phyloP scores from a whole-genome alignment of 805 yeast genomes.

The Schwanniomyces occidentalis region DNA sequence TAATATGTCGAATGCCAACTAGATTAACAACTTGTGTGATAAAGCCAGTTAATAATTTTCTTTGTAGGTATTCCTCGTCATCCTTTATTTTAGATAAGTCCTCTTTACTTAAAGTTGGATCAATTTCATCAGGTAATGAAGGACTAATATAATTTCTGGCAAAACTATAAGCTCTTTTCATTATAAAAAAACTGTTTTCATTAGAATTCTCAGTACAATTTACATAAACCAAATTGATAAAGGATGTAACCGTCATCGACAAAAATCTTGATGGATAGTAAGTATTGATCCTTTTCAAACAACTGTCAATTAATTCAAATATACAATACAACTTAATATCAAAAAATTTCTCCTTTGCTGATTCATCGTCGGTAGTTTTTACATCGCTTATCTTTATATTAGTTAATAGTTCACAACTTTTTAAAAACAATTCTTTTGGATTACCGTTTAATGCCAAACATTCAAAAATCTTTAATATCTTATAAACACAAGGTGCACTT shows the following conservation, averaged over 20 bases:
- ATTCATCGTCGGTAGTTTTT: constrained; percentile 9
- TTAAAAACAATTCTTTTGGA: constrained; percentile 76
- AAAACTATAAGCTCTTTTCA: constrained; percentile 65
- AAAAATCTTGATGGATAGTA: constrained; percentile 79
- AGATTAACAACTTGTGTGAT: constrained; percentile 53
- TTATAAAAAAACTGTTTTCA: constrained; percentile 38
- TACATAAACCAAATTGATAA: constrained; percentile 50
- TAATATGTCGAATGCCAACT: constrained; percentile 15
- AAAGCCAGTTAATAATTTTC: constrained; percentile 63
- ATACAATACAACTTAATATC: constrained; percentile 64
- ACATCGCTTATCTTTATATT: constrained; percentile 27
- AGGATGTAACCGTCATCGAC: constrained; percentile 62
- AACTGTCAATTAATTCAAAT: constrained; percentile 61
- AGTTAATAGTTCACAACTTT: constrained; percentile 64
- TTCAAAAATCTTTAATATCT: constrained; percentile 54
- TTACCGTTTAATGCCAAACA: constrained; percentile 69
- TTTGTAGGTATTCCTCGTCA: constrained; percentile 64
- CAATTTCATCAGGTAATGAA: constrained; percentile 47
- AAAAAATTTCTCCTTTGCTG: constrained; percentile 31
- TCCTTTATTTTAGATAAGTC: constrained; percentile 42
- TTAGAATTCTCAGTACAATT: constrained; percentile 25
- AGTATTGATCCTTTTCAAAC: constrained; percentile 62
- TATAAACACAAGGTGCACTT: constrained; percentile 38
- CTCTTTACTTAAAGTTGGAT: constrained; percentile 29
- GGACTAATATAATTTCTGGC: constrained; percentile 47